phyloP scores from a whole-genome alignment of 2,329 filamentous ascomycete genomes.

The Cladosporium sp. region DNA sequence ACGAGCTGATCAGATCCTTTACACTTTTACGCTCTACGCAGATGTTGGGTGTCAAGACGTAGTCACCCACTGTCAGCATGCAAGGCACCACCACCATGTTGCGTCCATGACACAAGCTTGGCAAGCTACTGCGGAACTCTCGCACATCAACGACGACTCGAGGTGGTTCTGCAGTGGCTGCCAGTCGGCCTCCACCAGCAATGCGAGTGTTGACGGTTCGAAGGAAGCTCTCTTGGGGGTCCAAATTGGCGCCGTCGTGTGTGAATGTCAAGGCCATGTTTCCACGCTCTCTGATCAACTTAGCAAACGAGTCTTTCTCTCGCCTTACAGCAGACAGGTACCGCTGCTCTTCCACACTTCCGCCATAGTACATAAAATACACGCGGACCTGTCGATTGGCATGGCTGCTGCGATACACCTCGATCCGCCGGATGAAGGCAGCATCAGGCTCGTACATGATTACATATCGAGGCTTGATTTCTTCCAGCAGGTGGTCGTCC shows the following conservation, averaged over 20 bases:
- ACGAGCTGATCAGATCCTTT: constrained; percentile 85
- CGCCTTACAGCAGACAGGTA: constrained; percentile 87
- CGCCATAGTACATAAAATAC: constrained; percentile 95
- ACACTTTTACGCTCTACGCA: constrained; percentile 95
- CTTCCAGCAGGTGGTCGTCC: constrained; percentile 95
- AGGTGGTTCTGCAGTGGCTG: constrained; percentile 82
- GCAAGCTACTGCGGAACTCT: constrained; percentile 90
- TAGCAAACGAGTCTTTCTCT: constrained; percentile 95
- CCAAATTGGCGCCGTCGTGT: constrained; percentile 68
- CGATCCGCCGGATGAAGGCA: constrained; percentile 88
- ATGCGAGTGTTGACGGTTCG: constrained; percentile 96
- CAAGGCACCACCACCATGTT: constrained; percentile 89
- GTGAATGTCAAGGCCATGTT: constrained; percentile 87
- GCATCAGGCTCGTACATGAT: constrained; percentile 99
- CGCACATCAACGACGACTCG: constrained; percentile 93
- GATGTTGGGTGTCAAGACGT: constrained; percentile 86
- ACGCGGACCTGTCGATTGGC: constrained; percentile 84
- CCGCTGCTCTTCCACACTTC: constrained; percentile 91
- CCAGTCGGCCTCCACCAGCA: constrained; percentile 82
- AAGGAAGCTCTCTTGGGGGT: constrained; percentile 88
- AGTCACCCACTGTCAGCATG: constrained; percentile 95
- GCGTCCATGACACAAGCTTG: constrained; percentile 85
- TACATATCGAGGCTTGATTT: constrained; percentile 88
- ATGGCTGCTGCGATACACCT: constrained; percentile 95
- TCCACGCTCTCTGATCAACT: constrained; percentile 89